Evolutionary conservation across 106 monocot species (phyloP).

Genomic region (Allium sativum): DNA sequence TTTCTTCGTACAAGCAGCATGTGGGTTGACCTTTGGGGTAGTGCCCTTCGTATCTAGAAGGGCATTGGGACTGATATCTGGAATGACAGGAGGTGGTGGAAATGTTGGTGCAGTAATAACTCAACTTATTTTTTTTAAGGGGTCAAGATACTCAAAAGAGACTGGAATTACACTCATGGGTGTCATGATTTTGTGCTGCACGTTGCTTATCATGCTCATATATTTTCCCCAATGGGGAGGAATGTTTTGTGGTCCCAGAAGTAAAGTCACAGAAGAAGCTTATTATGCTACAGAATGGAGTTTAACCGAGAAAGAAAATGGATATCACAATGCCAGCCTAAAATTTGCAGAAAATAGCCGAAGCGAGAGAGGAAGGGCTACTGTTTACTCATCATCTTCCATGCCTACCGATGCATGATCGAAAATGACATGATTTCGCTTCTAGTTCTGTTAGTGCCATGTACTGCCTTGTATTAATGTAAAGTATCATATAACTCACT

Average conservation of each 20-base stretch:
- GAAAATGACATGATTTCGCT: no score
- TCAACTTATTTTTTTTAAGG: constrained; percentile 66
- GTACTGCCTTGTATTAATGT: no score
- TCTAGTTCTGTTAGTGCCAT: no score
- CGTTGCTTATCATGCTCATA: constrained; percentile 16
- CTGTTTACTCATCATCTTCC: not conserved
- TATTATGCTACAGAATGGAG: constrained; percentile 74
- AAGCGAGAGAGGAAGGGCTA: constrained; percentile 37
- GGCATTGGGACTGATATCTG: constrained; percentile 56
- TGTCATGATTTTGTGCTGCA: constrained; percentile 39
- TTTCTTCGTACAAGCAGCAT: constrained; percentile 75
- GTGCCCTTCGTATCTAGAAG: constrained; percentile 83
- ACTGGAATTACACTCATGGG: constrained; percentile 72
- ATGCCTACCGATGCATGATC: not conserved
- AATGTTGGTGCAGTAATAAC: constrained; percentile 65
- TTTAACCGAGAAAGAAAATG: constrained; percentile 34
- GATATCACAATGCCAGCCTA: constrained; percentile 24
- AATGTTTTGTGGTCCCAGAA: constrained; percentile 16
- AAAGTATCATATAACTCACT: no score
- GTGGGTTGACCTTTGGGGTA: constrained; percentile 71
- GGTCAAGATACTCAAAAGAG: constrained; percentile 43
- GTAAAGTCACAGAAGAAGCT: constrained; percentile 17
- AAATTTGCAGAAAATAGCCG: constrained; percentile 71
- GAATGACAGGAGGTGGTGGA: constrained; percentile 79
- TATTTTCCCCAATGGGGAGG: constrained; percentile 53